Percentiles rank a stretch among this genome's conserved stretches.
Conservation (phyloP, 805 yeast species). For the Nakazawaea ernobii region DNA sequence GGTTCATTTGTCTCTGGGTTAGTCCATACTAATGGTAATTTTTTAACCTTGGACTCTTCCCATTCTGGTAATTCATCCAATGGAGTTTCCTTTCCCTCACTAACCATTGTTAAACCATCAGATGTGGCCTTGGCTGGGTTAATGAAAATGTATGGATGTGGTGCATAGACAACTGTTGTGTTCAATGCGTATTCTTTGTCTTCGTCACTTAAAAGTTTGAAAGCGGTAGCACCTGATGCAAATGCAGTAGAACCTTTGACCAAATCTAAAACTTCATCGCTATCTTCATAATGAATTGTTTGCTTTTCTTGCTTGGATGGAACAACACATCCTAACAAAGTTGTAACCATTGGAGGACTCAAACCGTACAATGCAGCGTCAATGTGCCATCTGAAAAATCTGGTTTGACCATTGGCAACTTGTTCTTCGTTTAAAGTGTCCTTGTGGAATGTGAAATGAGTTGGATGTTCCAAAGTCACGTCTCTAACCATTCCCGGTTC, state of each 20-base stretch:
- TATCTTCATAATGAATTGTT: constrained; percentile 58
- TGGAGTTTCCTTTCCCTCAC: constrained; percentile 67
- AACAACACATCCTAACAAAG: constrained; percentile 75
- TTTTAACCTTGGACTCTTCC: constrained; percentile 75
- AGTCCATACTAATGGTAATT: constrained; percentile 85
- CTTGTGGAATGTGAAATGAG: constrained; percentile 78
- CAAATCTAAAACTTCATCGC: constrained; percentile 56
- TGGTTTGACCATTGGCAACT: constrained; percentile 57
- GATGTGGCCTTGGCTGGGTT: constrained; percentile 75
- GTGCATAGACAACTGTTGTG: constrained; percentile 84
- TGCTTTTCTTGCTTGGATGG: constrained; percentile 64
- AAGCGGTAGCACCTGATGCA: constrained; percentile 79
- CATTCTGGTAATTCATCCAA: constrained; percentile 72
- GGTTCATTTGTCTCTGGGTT: constrained; percentile 81
- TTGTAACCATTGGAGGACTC: constrained; percentile 83
- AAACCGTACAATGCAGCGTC: constrained; percentile 84
- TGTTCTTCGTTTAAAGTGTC: constrained; percentile 57
- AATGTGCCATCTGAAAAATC: constrained; percentile 92
- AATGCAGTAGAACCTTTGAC: constrained; percentile 89
- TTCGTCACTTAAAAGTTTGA: constrained; percentile 56
- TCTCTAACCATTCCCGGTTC: constrained; percentile 32
- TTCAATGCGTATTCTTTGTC: constrained; percentile 70
- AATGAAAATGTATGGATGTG: constrained; percentile 86
- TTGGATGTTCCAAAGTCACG: constrained; percentile 71
- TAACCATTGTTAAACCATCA: constrained; percentile 82